Evolutionary conservation across 345 rosid species (phyloP).

Genomic region (Melaleuca alternifolia): DNA sequence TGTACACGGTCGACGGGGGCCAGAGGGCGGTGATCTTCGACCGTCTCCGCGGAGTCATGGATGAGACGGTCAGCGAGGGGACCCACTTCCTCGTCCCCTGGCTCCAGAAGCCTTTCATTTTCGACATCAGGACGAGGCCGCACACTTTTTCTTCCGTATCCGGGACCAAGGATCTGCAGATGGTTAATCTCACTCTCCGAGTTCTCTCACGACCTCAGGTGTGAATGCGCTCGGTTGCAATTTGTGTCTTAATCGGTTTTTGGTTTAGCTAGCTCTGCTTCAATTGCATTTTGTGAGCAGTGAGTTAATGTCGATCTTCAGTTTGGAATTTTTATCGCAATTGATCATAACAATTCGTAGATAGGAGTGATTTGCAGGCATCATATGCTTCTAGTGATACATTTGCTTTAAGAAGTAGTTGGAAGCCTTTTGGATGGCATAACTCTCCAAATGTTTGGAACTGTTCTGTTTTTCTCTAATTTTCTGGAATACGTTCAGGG

Average conservation of each 20-base stretch:
- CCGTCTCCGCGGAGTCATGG: slow-evolving; percentile 83
- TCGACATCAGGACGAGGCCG: slow-evolving; percentile 80
- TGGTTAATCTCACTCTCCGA: slow-evolving; percentile 97
- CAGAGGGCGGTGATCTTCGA: slow-evolving; percentile 92
- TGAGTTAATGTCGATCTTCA: not conserved
- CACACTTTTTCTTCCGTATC: slow-evolving; percentile 94
- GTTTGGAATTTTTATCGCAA: not conserved
- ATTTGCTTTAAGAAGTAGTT: not conserved
- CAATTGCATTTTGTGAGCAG: not conserved
- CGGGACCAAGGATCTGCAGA: slow-evolving; percentile 98
- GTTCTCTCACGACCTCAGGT: slow-evolving; percentile 95
- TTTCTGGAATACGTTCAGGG: not conserved
- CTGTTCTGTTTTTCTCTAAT: not conserved
- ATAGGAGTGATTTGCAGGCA: not conserved
- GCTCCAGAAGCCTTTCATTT: slow-evolving; percentile 83
- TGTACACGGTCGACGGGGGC: slow-evolving; percentile 97
- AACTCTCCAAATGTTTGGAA: not conserved
- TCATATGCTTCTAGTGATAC: not conserved
- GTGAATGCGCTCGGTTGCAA: not conserved
- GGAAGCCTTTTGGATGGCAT: not conserved
- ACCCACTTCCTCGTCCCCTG: slow-evolving; percentile 86
- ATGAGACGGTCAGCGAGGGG: slow-evolving; percentile 74
- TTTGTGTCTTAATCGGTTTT: not conserved
- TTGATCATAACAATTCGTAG: not conserved
- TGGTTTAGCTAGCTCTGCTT: not conserved